Evolutionary conservation across 192 early-diverging fungal genomes (phyloP), one percentile per base, ranked within the genome.

Genomic region (Coemansia sp.): DNA sequence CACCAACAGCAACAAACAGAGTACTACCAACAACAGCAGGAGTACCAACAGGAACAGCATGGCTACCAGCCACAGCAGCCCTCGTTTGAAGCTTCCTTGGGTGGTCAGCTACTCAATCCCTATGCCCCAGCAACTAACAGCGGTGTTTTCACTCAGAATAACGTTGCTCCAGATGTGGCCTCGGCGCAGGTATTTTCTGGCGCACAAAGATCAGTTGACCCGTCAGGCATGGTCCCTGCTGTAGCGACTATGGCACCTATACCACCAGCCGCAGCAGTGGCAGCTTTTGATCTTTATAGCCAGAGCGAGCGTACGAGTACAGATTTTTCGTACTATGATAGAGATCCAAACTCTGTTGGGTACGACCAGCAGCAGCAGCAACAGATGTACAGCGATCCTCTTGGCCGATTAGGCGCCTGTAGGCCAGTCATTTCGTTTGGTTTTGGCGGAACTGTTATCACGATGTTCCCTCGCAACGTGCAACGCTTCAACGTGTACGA

Each of bases 391-490:
- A 61, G 27, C 10, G 64, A 66, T 47, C 65, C 74, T 9, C 57
- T 70, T 22, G 68, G 74, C 10, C 74, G 74, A 2, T 50, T 71
- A 15, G 45, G 27, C 3, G 68, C 68, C 12, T 57, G 68, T n/a
- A 24, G 79, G 24, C 89, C 89, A 3, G 52, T 90, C 23, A 70
- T 84, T 15, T 72, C 86, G 0, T 89, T 90, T 69, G 89, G 89
- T n/a, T 88, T 90, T 76, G 89, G 89, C 53, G 89, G 89, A 23
- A 73, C 80, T 46, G 61, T 90, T n/a, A 69, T 82, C 43, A 81
- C 81, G 4, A 85, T 85, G 64, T 87, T 89, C 59, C 88, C 88
- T 46, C 80, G 70, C 22, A 67, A 73, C 15, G 83, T 87, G 9
- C 81, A 86, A 75, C 70, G 80, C 41, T 76, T 84, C 40, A 80